Evolutionary conservation across 306 rosid genomes (phyloP).

Genomic region (Gleditsia sinensis): DNA sequence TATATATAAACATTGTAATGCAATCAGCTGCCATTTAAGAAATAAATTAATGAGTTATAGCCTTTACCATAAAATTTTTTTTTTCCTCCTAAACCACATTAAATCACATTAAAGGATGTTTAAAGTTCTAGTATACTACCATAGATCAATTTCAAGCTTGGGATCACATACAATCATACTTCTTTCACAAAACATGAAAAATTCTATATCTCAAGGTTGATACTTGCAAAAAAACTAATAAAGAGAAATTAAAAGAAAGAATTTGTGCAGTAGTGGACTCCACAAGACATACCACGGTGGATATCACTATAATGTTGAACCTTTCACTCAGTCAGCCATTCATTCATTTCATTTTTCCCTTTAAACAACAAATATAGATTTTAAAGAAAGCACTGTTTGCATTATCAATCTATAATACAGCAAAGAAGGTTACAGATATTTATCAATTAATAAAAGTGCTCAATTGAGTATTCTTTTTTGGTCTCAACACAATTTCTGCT

Average conservation of each 20-base stretch:
- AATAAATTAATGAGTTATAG: no score
- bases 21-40: no score
- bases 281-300: background rate
- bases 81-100: no score
- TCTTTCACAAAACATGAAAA: background rate
- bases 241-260: slow-evolving; percentile 21
- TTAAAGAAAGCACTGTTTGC: background rate
- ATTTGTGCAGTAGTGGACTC: background rate
- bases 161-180: background rate
- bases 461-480: background rate
- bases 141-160: background rate
- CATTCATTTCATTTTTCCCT: slow-evolving; percentile 2
- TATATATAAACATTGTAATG: no score
- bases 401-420: slow-evolving; percentile 27
- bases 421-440: slow-evolving; percentile 15
- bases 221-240: background rate
- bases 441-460: slow-evolving; percentile 4
- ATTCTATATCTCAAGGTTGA: background rate
- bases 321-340: background rate
- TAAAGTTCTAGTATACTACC: background rate
- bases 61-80: no score
- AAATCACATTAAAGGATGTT: background rate
- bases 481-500: slow-evolving; percentile 19
- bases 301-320: background rate
- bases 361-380: slow-evolving; percentile 7